Evolutionary conservation across 805 yeast species (phyloP).

Genomic region (Candida ficus): DNA sequence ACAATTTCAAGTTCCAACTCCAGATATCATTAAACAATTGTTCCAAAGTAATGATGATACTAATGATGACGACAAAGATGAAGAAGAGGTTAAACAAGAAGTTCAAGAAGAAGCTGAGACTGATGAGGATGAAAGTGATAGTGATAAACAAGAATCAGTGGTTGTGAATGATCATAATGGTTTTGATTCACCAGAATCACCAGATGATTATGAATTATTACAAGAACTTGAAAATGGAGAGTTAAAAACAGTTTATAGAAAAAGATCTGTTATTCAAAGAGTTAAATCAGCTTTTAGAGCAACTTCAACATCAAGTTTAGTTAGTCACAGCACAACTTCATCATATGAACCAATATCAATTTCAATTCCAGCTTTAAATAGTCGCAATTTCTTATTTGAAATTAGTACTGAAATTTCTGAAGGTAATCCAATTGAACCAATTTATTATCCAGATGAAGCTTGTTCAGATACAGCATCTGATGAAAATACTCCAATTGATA

Average conservation of each 20-base stretch:
- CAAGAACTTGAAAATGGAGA: too few species aligned
- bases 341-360: constrained; percentile 15
- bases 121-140: background rate
- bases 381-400: constrained; percentile 7
- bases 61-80: background rate
- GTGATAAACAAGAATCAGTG: background rate
- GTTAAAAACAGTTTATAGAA: background rate
- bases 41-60: background rate
- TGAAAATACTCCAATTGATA: constrained; percentile 11
- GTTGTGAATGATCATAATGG: background rate
- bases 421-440: constrained; percentile 11
- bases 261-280: constrained; percentile 10
- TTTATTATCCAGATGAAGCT: constrained; percentile 11
- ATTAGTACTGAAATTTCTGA: constrained; percentile 11
- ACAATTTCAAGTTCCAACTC: background rate
- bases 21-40: constrained; percentile 2
- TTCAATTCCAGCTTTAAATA: constrained; percentile 15
- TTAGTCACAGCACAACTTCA: constrained; percentile 8
- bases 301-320: constrained; percentile 1
- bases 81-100: background rate
- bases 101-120: background rate
- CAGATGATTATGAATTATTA: background rate
- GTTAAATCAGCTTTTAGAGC: constrained; percentile 12
- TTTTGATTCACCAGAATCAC: too few species aligned
- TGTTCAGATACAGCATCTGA: constrained; percentile 1